A percentile compares a stretch with the other conserved stretches of the same genome.
Evolutionary conservation across 192 early-diverging fungal species (phyloP).

Genomic region (Coemansia umbellata): DNA sequence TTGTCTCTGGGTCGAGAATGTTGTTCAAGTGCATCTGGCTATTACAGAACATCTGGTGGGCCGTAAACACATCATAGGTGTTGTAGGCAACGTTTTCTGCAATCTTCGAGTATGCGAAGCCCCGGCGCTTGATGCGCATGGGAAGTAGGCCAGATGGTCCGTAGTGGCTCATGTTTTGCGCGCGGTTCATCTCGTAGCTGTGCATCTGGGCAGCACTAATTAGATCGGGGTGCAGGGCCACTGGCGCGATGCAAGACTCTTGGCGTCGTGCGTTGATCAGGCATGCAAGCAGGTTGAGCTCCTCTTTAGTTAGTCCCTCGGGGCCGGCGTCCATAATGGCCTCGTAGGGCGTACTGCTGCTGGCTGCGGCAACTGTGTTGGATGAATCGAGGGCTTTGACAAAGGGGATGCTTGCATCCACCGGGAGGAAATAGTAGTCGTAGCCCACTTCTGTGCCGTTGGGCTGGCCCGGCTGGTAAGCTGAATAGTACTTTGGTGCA

Average conservation of each 20-base stretch:
- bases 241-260: constrained; percentile 28
- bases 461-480: constrained; percentile 1
- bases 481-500: neutral
- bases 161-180: constrained; percentile 37
- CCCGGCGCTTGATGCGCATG: constrained; percentile 27
- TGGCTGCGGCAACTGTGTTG: constrained; percentile 11
- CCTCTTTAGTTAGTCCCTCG: constrained; percentile 31
- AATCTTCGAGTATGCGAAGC: constrained; percentile 16
- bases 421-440: constrained; percentile 32
- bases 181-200: constrained; percentile 47
- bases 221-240: constrained; percentile 31
- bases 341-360: constrained; percentile 19
- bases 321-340: constrained; percentile 20
- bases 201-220: constrained; percentile 41
- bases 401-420: constrained; percentile 27
- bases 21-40: constrained; percentile 36
- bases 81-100: constrained; percentile 30
- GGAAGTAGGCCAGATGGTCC: constrained; percentile 8
- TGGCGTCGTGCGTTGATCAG: constrained; percentile 44
- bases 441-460: constrained; percentile 15
- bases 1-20: constrained; percentile 16
- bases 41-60: constrained; percentile 15
- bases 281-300: constrained; percentile 38
- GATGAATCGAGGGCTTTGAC: constrained; percentile 10
- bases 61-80: constrained; percentile 14